Percentiles rank a stretch among this genome's conserved stretches.
These are phyloP conservation scores for Spiraea crenata DNA, from an alignment of 331 rosid genomes.

Conservation along the genomic window DNA sequence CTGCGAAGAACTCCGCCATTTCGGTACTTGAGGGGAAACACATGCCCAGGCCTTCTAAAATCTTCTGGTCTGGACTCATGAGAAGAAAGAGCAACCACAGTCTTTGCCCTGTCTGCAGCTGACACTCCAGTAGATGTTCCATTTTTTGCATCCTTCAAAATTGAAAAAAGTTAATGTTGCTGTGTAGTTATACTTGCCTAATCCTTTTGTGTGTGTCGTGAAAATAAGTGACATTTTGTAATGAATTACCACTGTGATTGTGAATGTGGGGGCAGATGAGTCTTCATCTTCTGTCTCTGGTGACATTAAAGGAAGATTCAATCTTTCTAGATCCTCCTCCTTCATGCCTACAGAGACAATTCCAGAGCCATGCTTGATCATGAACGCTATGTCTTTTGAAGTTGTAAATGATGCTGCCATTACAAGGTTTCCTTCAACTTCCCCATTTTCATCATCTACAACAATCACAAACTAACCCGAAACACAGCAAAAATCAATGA, in stretches of 20 bases:
- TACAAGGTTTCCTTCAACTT: conserved; percentile 72
- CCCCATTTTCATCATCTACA: conserved; percentile 73
- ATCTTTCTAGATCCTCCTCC: conserved; percentile 70
- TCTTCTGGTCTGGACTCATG: conserved; percentile 54
- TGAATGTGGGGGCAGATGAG: conserved; percentile 85
- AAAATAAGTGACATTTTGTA: background rate
- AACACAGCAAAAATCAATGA: background rate
- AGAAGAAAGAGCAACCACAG: conserved; percentile 60
- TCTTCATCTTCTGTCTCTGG: conserved; percentile 60
- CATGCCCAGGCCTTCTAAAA: conserved; percentile 78
- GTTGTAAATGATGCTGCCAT: conserved; percentile 67
- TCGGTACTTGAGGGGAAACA: conserved; percentile 77
- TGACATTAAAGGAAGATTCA: conserved; percentile 78
- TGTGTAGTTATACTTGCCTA: too few relatives aligned
- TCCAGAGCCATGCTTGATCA: conserved; percentile 81
- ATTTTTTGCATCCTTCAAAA: conserved; percentile 58
- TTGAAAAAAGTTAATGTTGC: background rate
- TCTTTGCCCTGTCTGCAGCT: conserved; percentile 76
- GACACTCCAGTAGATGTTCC: conserved; percentile 81
- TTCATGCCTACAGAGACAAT: conserved; percentile 83
- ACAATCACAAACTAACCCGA: conserved; percentile 67
- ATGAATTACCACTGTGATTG: conserved; percentile 71
- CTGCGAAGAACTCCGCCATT: conserved; percentile 82
- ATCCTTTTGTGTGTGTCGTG: too few relatives aligned
- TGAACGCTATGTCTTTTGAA: conserved; percentile 49